phyloP scores from a whole-genome alignment of 495 filamentous ascomycete genomes.

The Pyronema domesticum region DNA sequence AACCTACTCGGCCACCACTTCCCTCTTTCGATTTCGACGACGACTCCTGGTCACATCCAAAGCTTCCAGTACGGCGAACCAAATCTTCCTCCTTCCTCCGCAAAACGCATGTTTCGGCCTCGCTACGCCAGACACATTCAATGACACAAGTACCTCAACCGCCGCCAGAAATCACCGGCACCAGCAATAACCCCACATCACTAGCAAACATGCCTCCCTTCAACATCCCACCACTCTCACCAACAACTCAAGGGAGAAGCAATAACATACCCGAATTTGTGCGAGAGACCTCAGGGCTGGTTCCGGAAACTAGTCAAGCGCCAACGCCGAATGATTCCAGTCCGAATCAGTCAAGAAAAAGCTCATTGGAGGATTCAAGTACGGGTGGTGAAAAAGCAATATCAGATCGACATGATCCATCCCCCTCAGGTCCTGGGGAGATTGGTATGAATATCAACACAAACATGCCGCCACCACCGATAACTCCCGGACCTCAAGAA shows the following conservation, averaged over 20 bases:
- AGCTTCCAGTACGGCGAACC: neutral
- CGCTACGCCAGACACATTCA: neutral
- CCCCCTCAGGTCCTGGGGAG: too few relatives aligned
- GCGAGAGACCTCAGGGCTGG: slow-evolving; percentile 12
- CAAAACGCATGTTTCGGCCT: neutral
- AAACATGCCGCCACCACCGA: neutral
- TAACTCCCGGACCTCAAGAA: neutral
- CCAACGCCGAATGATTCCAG: neutral
- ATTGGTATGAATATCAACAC: neutral
- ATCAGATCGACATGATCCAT: neutral
- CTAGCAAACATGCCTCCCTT: slow-evolving; percentile 15
- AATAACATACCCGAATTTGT: slow-evolving; percentile 12
- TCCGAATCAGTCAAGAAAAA: slow-evolving; percentile 1
- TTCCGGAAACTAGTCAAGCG: slow-evolving; percentile 6
- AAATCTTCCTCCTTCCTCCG: neutral
- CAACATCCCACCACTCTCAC: slow-evolving; percentile 13
- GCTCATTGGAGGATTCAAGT: neutral
- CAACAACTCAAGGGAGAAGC: neutral
- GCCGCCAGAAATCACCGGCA: neutral
- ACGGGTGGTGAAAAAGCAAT: neutral
- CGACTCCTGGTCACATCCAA: neutral
- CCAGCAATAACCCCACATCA: slow-evolving; percentile 8
- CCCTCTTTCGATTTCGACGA: neutral
- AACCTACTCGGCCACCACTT: neutral
- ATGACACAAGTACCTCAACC: neutral